Percentiles rank a stretch among this genome's conserved stretches.
These are phyloP conservation scores for Zhuliangozyma parablackwelliae DNA, from an alignment of 1,139 yeast genomes.

Conservation along the genomic window DNA sequence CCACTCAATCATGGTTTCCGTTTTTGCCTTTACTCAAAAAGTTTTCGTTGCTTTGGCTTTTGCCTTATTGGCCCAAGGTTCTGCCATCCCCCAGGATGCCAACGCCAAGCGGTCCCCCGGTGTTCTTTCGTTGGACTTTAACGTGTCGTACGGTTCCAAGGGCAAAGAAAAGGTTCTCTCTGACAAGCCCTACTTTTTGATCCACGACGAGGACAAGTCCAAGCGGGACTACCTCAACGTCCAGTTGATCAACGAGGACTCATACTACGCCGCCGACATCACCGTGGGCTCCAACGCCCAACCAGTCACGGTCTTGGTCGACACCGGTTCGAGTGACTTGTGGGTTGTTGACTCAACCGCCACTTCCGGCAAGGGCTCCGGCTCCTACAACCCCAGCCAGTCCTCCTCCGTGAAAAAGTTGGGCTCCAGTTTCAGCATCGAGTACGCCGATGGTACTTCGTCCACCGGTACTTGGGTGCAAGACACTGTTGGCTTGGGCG, in stretches of 20 bases:
- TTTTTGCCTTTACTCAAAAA: slow-evolving; percentile 9
- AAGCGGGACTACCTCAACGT: slow-evolving; percentile 2
- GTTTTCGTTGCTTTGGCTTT: slow-evolving; percentile 7
- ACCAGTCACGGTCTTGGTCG: slow-evolving; percentile 10
- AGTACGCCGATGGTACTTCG: slow-evolving; percentile 10
- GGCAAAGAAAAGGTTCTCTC: not conserved
- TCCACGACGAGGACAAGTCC: not conserved
- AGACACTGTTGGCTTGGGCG: slow-evolving; percentile 24
- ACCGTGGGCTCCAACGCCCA: slow-evolving; percentile 10
- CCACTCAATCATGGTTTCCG: slow-evolving; percentile 6
- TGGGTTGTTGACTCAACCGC: slow-evolving; percentile 24
- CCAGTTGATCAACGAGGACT: slow-evolving; percentile 4
- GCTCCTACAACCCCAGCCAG: slow-evolving; percentile 3
- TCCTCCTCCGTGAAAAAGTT: slow-evolving; percentile 6
- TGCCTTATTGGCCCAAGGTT: slow-evolving; percentile 10
- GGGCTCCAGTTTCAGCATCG: slow-evolving; percentile 6
- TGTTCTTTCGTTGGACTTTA: slow-evolving; percentile 2
- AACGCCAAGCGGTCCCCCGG: slow-evolving; percentile 3
- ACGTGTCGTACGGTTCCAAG: slow-evolving; percentile 1
- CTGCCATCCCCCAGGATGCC: slow-evolving; percentile 3
- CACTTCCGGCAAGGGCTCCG: slow-evolving; percentile 4
- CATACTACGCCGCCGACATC: slow-evolving; percentile 7
- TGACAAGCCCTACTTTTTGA: slow-evolving; percentile 2
- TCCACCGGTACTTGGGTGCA: slow-evolving; percentile 56
- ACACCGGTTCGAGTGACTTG: slow-evolving; percentile 33